phyloP scores from a whole-genome alignment of 2,329 filamentous ascomycete genomes.

The Cladosporium sp. region DNA sequence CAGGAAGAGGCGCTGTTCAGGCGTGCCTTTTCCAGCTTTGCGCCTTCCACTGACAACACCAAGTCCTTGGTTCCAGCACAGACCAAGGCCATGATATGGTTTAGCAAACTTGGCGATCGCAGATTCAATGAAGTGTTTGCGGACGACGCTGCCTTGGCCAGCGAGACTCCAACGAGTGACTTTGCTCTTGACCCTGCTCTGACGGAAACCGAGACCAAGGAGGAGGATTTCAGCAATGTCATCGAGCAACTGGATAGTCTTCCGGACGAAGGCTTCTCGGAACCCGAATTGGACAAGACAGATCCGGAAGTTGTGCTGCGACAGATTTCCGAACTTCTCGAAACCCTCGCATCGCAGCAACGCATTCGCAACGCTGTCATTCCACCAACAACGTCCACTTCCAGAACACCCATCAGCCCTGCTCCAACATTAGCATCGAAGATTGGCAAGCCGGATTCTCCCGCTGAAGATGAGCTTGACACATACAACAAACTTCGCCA shows the following conservation, averaged over 20 bases:
- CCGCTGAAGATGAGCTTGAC: slow-evolving; percentile 52
- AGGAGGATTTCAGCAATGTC: slow-evolving; percentile 24
- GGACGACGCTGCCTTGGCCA: slow-evolving; percentile 39
- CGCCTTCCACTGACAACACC: slow-evolving; percentile 67
- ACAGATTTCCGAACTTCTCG: slow-evolving; percentile 68
- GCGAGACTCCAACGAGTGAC: slow-evolving; percentile 28
- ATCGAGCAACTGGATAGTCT: slow-evolving; percentile 21
- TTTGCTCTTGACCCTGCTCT: slow-evolving; percentile 29
- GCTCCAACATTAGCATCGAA: slow-evolving; percentile 54
- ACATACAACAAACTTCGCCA: slow-evolving; percentile 69
- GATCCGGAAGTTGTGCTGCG: slow-evolving; percentile 49
- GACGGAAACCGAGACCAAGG: slow-evolving; percentile 34
- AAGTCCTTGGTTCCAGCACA: slow-evolving; percentile 63
- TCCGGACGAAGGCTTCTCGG: slow-evolving; percentile 14
- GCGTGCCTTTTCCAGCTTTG: slow-evolving; percentile 73
- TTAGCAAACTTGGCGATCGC: slow-evolving; percentile 63
- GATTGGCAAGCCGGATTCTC: slow-evolving; percentile 56
- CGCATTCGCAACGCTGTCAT: slow-evolving; percentile 68
- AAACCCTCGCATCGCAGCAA: slow-evolving; percentile 72
- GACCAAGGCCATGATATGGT: slow-evolving; percentile 65
- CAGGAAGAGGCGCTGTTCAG: slow-evolving; percentile 66
- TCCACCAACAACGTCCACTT: slow-evolving; percentile 37
- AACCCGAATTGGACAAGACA: slow-evolving; percentile 28
- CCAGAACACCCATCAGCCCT: slow-evolving; percentile 44
- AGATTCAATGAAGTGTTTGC: slow-evolving; percentile 61